Evolutionary conservation across 495 filamentous ascomycete species (phyloP).

Genomic region (Lineolata rhizophorae): DNA sequence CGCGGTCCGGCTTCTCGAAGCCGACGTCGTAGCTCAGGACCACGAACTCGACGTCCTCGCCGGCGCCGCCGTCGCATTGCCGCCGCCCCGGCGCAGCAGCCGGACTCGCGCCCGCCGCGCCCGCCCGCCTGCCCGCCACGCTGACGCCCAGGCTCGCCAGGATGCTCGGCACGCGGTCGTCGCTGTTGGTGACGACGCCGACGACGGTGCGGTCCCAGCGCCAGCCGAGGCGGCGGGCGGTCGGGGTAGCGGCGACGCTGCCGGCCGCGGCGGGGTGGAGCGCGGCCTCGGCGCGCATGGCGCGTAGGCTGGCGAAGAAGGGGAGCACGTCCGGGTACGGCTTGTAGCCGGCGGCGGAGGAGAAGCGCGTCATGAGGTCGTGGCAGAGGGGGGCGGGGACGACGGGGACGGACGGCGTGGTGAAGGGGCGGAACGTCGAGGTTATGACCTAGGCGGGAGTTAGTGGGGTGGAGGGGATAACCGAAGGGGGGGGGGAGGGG

Average conservation of each 20-base stretch:
- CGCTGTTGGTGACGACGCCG: slow-evolving; percentile 59
- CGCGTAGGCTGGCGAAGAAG: slow-evolving; percentile 27
- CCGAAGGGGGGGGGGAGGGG: background rate
- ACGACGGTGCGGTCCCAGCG: slow-evolving; percentile 24
- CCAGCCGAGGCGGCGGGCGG: too few species aligned
- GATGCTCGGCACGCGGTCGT: slow-evolving; percentile 42
- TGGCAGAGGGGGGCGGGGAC: slow-evolving; percentile 29
- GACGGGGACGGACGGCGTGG: slow-evolving; percentile 6
- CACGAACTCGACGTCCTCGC: slow-evolving; percentile 31
- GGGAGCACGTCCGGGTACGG: slow-evolving; percentile 30
- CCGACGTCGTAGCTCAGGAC: slow-evolving; percentile 57
- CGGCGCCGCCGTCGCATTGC: slow-evolving; percentile 1
- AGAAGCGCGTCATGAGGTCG: slow-evolving; percentile 36
- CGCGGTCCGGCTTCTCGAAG: slow-evolving; percentile 36
- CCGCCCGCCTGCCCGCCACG: slow-evolving; percentile 19
- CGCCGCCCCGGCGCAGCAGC: too few species aligned
- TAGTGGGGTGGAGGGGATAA: background rate
- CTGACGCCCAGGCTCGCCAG: slow-evolving; percentile 36
- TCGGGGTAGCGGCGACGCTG: background rate
- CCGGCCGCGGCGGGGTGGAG: background rate
- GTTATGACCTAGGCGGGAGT: slow-evolving; percentile 16
- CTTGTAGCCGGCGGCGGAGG: slow-evolving; percentile 35
- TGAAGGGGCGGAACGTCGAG: slow-evolving; percentile 23
- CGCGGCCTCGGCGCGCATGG: background rate
- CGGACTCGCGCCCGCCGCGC: slow-evolving; percentile 5